Percentiles rank a stretch among this genome's conserved stretches.
phyloP scores from a whole-genome alignment of 345 rosid species.

The Citrus mangshanensis region DNA sequence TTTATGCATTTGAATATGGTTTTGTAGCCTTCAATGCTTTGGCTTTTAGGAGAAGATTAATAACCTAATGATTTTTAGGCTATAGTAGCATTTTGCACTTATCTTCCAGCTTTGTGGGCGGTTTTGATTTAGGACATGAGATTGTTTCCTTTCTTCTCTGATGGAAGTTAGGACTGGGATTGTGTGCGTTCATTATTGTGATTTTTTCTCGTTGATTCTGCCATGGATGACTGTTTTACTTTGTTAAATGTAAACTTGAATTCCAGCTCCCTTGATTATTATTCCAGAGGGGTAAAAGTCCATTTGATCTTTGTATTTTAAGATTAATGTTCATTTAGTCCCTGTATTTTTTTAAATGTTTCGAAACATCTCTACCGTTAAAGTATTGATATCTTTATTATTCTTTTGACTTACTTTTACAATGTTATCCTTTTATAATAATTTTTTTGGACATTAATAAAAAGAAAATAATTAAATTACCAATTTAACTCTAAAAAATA shows the following conservation, averaged over 20 bases:
- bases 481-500: no score
- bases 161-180: no score
- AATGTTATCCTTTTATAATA: no score
- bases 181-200: neutral
- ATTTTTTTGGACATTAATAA: no score
- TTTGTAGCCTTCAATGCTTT: neutral
- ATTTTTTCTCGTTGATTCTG: neutral
- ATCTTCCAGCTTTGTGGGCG: neutral
- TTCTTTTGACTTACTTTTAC: no score
- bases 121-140: neutral
- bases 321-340: no score
- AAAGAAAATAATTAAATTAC: no score
- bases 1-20: neutral
- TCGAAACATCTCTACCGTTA: no score
- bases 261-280: neutral
- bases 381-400: no score
- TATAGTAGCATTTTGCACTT: neutral
- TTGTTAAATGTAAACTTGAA: neutral
- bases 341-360: no score
- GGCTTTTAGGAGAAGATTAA: neutral
- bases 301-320: no score
- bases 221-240: neutral
- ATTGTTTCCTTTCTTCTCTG: neutral
- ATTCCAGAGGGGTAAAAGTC: no score
- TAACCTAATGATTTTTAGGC: neutral